Percentiles rank a stretch among this genome's conserved stretches.
Conservation (phyloP, 768 basidiomycete genomes). For the Termitomyces heimii region DNA sequence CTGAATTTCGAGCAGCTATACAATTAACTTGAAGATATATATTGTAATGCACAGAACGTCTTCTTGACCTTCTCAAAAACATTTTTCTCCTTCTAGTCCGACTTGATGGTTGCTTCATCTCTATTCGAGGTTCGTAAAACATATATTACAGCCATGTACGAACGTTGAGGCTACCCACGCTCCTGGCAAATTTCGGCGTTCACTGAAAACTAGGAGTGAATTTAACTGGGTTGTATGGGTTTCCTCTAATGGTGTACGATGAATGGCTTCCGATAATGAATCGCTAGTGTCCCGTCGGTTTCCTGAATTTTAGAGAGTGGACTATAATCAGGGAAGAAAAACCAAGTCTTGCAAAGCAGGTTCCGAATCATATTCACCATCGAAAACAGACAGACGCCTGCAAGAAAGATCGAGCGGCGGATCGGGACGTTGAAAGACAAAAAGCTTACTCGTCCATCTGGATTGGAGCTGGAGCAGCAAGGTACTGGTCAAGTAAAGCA, state of each 20-base stretch:
- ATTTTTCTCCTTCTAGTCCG: neutral
- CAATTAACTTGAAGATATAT: neutral
- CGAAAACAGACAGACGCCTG: neutral
- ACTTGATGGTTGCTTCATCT: neutral
- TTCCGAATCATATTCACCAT: neutral
- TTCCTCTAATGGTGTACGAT: neutral
- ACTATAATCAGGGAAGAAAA: neutral
- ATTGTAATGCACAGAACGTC: too few species aligned
- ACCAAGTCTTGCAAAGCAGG: neutral
- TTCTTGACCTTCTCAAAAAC: neutral
- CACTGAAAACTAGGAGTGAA: neutral
- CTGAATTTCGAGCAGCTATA: neutral
- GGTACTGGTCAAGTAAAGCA: neutral
- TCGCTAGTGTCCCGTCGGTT: neutral
- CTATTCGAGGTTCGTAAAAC: neutral
- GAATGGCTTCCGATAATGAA: neutral
- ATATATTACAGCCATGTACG: neutral
- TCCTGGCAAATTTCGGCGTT: neutral
- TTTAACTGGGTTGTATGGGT: neutral
- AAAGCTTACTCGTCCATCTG: neutral
- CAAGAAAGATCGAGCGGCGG: neutral
- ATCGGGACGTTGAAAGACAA: neutral
- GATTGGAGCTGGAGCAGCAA: neutral
- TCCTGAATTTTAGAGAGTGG: neutral
- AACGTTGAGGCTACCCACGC: neutral